Percentiles rank a stretch among this genome's conserved stretches.
These are phyloP conservation scores for Globisporangium barbulae DNA, from an alignment of 352 stramenopile species.

Conservation along the genomic window DNA sequence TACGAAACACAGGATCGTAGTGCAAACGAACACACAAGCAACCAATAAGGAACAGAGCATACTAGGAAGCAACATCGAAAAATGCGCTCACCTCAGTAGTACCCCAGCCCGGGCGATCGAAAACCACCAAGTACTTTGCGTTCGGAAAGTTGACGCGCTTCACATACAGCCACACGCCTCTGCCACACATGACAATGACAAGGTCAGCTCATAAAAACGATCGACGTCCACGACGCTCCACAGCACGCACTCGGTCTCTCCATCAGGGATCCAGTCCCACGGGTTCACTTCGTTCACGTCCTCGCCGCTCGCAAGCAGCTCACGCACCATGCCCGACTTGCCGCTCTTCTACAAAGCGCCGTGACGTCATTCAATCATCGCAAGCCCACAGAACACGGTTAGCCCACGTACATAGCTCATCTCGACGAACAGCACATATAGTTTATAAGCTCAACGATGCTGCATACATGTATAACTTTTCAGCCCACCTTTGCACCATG, in stretches of 20 bases:
- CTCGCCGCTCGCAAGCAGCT: constrained; percentile 27
- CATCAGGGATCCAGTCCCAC: constrained; percentile 19
- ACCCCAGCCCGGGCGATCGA: constrained; percentile 55
- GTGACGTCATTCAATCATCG: neutral
- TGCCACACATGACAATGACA: neutral
- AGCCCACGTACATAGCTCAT: neutral
- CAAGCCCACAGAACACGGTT: neutral
- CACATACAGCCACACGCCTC: constrained; percentile 73
- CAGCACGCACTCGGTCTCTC: constrained; percentile 21
- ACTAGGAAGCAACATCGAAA: no score
- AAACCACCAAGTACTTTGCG: constrained; percentile 69
- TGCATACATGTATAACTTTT: no score
- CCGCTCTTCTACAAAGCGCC: constrained; percentile 32
- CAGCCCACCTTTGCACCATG: constrained; percentile 41
- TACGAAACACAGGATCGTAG: no score
- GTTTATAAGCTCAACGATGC: neutral
- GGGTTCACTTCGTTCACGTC: constrained; percentile 20
- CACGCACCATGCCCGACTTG: constrained; percentile 46
- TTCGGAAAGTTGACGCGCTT: constrained; percentile 56
- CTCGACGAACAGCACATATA: neutral
- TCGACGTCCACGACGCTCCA: no score
- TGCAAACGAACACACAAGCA: neutral
- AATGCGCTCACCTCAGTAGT: constrained; percentile 20
- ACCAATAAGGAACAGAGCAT: no score
- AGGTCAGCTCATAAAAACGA: neutral